These are phyloP conservation scores for Irineochytrium annulatum DNA, from an alignment of 192 early-diverging fungal species.

Conservation along the genomic window DNA sequence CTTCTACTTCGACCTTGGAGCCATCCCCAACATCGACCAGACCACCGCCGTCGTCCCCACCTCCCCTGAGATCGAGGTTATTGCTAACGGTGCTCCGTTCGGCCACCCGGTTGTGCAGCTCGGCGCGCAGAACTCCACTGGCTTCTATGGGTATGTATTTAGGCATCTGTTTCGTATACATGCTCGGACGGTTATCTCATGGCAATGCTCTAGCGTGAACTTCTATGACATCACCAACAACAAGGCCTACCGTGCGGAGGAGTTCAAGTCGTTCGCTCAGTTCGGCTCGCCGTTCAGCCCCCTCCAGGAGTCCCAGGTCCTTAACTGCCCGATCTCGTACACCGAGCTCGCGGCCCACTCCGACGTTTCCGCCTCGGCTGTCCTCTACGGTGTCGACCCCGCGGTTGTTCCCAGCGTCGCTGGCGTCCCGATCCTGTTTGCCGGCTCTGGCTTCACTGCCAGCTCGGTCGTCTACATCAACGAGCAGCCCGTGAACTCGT, in stretches of 20 bases:
- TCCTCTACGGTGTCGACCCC: slow-evolving; percentile 16
- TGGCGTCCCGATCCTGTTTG: slow-evolving; percentile 10
- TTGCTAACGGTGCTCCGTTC: not conserved
- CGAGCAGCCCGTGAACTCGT: not conserved
- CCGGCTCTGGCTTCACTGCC: slow-evolving; percentile 12
- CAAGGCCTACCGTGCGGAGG: not conserved
- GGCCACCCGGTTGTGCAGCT: not conserved
- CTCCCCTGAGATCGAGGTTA: slow-evolving; percentile 1
- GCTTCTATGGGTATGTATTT: slow-evolving; percentile 22
- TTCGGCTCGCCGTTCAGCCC: not conserved
- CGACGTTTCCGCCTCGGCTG: not conserved
- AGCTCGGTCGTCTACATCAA: slow-evolving; percentile 20
- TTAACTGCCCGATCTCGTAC: slow-evolving; percentile 19
- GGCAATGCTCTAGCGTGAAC: not conserved
- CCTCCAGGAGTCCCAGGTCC: not conserved
- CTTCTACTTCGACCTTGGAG: slow-evolving; percentile 17
- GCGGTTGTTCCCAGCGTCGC: slow-evolving; percentile 13
- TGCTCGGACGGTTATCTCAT: too few species aligned
- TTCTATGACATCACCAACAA: not conserved
- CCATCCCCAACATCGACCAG: not conserved
- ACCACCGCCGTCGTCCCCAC: not conserved
- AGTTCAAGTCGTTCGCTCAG: slow-evolving; percentile 2
- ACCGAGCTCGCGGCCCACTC: not conserved
- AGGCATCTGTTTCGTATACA: not conserved
- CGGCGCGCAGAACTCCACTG: not conserved